Evolutionary conservation across 306 rosid species (phyloP).

Genomic region (Sphenostylis stenocarpa): DNA sequence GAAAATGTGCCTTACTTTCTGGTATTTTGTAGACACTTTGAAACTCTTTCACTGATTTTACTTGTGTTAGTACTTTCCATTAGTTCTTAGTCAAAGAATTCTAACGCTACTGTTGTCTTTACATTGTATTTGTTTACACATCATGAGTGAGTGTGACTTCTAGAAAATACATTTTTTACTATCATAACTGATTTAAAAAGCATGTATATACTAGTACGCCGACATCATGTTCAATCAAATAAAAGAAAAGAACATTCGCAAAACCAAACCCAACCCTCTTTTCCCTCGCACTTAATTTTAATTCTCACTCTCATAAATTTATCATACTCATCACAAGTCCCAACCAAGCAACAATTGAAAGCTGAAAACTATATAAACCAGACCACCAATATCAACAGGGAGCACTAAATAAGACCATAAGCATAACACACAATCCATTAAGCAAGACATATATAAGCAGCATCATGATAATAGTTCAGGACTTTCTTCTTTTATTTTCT

Average conservation of each 20-base stretch:
- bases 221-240: too few species aligned
- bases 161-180: too few species aligned
- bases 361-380: not conserved
- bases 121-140: not conserved
- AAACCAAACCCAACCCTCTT: constrained; percentile 86
- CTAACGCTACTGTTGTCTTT: not conserved
- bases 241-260: too few species aligned
- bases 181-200: too few species aligned
- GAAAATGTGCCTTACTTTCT: too few species aligned
- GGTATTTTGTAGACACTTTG: not conserved
- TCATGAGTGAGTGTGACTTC: not conserved
- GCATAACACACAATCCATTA: not conserved
- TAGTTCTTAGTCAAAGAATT: not conserved
- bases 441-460: not conserved
- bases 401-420: not conserved
- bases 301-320: constrained; percentile 33
- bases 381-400: constrained; percentile 8
- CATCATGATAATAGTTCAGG: too few species aligned
- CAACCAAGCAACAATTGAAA: not conserved
- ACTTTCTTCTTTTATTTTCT: too few species aligned
- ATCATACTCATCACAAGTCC: constrained; percentile 13
- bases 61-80: not conserved
- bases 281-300: constrained; percentile 71
- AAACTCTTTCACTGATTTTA: not conserved
- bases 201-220: too few species aligned